Percentiles rank a stretch among this genome's conserved stretches.
Conservation (phyloP, 2,329 filamentous ascomycete species). For the Cladophialophora bantiana region DNA sequence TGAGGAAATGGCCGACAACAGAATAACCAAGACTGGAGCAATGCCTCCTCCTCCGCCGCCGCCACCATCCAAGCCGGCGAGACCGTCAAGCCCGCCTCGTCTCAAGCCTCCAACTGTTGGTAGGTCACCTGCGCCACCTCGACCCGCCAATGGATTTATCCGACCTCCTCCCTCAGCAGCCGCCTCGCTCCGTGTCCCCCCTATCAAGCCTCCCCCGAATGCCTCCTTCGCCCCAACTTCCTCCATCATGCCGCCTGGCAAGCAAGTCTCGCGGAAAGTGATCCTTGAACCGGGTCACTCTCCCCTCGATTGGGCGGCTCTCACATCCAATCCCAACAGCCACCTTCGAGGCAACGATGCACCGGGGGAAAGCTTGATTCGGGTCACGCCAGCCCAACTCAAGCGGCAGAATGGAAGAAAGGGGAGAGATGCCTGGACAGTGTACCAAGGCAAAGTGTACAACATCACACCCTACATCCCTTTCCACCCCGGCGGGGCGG, state of each 20-base stretch:
- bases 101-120: constrained; percentile 37
- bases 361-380: constrained; percentile 62
- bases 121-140: constrained; percentile 38
- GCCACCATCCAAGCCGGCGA: constrained; percentile 10
- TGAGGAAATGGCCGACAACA: constrained; percentile 10
- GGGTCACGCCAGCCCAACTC: constrained; percentile 83
- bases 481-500: constrained; percentile 82
- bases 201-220: constrained; percentile 38
- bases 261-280: constrained; percentile 66
- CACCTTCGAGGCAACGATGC: constrained; percentile 68
- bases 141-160: constrained; percentile 43
- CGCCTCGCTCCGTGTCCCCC: constrained; percentile 51
- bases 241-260: constrained; percentile 50
- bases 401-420: constrained; percentile 80
- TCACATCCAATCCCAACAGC: constrained; percentile 64
- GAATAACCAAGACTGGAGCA: constrained; percentile 4
- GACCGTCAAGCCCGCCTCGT: constrained; percentile 35
- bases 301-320: constrained; percentile 92
- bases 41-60: constrained; percentile 43
- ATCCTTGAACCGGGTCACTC: constrained; percentile 88
- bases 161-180: constrained; percentile 55
- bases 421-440: constrained; percentile 88
- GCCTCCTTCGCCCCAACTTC: constrained; percentile 37
- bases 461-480: constrained; percentile 89
- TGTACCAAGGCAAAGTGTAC: constrained; percentile 87